phyloP scores from a whole-genome alignment of 1,284 basidiomycete species.

The Porodaedalea pini region DNA sequence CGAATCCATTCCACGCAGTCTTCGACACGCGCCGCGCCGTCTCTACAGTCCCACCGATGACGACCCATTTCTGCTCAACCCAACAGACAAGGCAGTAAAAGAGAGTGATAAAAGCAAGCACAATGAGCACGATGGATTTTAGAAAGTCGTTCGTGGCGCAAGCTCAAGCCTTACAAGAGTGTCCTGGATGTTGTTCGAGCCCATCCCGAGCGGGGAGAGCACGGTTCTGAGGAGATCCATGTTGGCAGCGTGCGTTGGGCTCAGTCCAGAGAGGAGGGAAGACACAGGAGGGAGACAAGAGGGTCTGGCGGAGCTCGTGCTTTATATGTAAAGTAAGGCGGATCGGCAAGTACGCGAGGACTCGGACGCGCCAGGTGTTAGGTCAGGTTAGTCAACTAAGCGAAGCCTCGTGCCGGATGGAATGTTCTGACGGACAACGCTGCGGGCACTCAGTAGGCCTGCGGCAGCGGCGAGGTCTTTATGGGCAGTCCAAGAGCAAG shows the following conservation, averaged over 20 bases:
- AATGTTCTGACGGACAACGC: background rate
- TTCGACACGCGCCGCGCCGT: constrained; percentile 69
- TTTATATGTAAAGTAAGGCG: constrained; percentile 17
- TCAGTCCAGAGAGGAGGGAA: constrained; percentile 22
- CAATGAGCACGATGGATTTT: background rate
- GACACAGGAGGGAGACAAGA: constrained; percentile 16
- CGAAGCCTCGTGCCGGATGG: constrained; percentile 16
- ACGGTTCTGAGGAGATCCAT: constrained; percentile 62
- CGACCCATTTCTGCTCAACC: constrained; percentile 61
- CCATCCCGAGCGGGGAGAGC: constrained; percentile 56
- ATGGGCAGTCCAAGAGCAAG: background rate
- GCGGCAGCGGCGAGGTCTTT: background rate
- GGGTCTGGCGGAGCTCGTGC: constrained; percentile 1
- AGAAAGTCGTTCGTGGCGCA: background rate
- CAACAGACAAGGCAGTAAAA: background rate
- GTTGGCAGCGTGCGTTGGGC: constrained; percentile 16
- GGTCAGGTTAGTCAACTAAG: constrained; percentile 4
- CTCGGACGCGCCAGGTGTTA: background rate
- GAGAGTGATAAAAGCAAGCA: background rate
- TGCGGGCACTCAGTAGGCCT: constrained; percentile 6
- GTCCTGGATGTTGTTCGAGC: constrained; percentile 56
- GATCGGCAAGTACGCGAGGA: constrained; percentile 1
- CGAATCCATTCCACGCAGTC: constrained; percentile 81
- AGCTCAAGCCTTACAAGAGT: constrained; percentile 47
- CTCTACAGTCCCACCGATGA: constrained; percentile 75